Base-by-base conservation (phyloP, 2,329 filamentous ascomycete species). In the Claviceps capensis region DNA sequence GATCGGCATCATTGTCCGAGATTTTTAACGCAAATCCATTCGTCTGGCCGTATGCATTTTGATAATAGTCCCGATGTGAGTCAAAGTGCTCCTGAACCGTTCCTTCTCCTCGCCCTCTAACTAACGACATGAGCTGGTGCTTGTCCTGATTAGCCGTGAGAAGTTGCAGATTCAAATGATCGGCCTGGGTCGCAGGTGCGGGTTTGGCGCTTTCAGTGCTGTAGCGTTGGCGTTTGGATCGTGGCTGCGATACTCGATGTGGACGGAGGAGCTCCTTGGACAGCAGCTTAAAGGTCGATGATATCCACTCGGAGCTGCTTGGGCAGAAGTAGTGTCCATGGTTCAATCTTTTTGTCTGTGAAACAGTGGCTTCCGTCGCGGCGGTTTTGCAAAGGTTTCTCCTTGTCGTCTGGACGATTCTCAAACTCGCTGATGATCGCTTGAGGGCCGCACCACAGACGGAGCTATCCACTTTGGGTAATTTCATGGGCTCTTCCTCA, bases 401-500 rank as follows among this genome's bases (percentile, higher is more conserved):
- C 49, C 55, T 54, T 48, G 59, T 57, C 50, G 60, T 54, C 23
- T 48, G 53, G 43, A 53, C 44, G 46, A 38, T 55, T 46, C 56
- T 59, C 52, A 62, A 55, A 52, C 59, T 59, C 52, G 61, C 58
- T 59, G 67, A 66, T 56, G 68, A 67, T 65, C 69, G 69, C 66
- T 67, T 69, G 60, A 76, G 68, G 66, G 77, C 72, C 64, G 75
- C 73, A 71, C 73, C 71, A 69, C 73, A 77, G 71, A 77, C 73
- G 71, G 75, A 76, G 71, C 76, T 69, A 68, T 80, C 75, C 68
- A 79, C 72, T 75, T 74, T 74, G 61, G 72, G 68, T 69, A 74
- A 69, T 76, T 74, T 80, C 78, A 81, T 81, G 75, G 71, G 77
- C 67, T 72, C 69, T 69, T 73, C 70, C 65, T 70, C 74, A 77